Evolutionary conservation across 805 yeast species (phyloP), one percentile per base, ranked within the genome.

Genomic region (Millerozyma miso): DNA sequence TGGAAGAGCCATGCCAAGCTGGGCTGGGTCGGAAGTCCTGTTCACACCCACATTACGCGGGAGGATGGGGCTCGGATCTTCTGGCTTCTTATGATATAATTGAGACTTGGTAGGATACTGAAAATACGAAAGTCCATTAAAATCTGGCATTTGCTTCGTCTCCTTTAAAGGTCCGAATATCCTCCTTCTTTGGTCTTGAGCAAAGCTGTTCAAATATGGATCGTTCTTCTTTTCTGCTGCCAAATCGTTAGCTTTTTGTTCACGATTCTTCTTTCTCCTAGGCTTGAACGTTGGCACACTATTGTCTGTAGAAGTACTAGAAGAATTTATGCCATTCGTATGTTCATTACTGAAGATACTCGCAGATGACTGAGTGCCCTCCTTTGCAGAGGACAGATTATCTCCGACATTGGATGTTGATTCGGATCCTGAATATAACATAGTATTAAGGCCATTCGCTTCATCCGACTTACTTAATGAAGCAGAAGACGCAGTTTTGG

Each of bases 31-130:
- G 10, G 10, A 6, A 6, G 10, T 10, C 10, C 10, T 23, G 29
- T 6, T 6, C 29, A 23, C 6, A 6, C 43, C 40, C 15, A 39
- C 26, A 15, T 32, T 5, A 15, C 20, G 37, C 19, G 31, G 18
- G 10, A 12, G 4, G 12, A 19, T 18, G 13, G 36, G 10, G 12
- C n/a, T 18, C 10, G 36, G 10, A 13, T 13, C 34, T 7, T 23
- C 29, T 16, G 36, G 4, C 14, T 16, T 26, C 13, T 38, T 31
- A 31, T 48, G 36, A 20, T 50, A 46, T 31, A 54, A 43, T 40
- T 51, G 57, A 15, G 61, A 54, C 17, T 45, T 37, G 3, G 52
- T 41, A 3, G 63, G 63, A 37, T 59, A 58, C 44, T 55, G 54
- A 33, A 50, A 58, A 35, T 58, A 58, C 29, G 43, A 48, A n/a